Evolutionary conservation across 495 filamentous ascomycete species (phyloP).

Genomic region (Platismatia glauca): DNA sequence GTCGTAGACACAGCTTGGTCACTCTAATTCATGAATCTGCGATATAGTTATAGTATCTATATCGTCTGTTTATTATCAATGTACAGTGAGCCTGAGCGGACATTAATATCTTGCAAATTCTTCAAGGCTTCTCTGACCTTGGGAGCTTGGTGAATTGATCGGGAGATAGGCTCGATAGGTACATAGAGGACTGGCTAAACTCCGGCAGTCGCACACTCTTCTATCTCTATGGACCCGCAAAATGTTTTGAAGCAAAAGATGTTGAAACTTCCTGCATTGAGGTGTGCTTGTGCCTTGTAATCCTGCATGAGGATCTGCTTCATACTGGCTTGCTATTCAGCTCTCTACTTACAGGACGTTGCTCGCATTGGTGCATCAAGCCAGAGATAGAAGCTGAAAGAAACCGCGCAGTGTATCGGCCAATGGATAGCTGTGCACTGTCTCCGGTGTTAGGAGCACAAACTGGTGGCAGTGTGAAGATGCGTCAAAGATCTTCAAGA

Average conservation of each 20-base stretch:
- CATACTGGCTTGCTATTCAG: neutral
- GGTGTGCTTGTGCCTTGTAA: neutral
- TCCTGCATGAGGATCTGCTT: neutral
- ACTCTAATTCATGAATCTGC: too few species aligned
- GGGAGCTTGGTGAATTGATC: too few species aligned
- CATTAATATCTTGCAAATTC: too few species aligned
- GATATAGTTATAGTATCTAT: too few species aligned
- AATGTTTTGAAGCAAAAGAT: too few species aligned
- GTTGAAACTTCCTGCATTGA: too few species aligned
- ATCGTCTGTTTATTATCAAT: too few species aligned
- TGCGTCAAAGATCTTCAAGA: neutral
- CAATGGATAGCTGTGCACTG: neutral
- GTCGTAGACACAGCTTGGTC: too few species aligned
- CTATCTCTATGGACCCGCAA: too few species aligned
- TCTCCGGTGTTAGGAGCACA: neutral
- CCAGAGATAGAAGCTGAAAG: neutral
- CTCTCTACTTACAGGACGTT: neutral
- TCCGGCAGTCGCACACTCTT: conserved; percentile 1
- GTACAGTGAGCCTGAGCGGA: too few species aligned
- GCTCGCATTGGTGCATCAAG: neutral
- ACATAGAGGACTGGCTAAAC: conserved; percentile 10
- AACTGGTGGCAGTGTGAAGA: neutral
- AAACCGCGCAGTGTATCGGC: neutral
- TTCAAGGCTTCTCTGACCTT: too few species aligned
- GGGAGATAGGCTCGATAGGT: too few species aligned